These are phyloP conservation scores for Fragosphaeria purpurea DNA, from an alignment of 2,329 filamentous ascomycete species.

Conservation along the genomic window DNA sequence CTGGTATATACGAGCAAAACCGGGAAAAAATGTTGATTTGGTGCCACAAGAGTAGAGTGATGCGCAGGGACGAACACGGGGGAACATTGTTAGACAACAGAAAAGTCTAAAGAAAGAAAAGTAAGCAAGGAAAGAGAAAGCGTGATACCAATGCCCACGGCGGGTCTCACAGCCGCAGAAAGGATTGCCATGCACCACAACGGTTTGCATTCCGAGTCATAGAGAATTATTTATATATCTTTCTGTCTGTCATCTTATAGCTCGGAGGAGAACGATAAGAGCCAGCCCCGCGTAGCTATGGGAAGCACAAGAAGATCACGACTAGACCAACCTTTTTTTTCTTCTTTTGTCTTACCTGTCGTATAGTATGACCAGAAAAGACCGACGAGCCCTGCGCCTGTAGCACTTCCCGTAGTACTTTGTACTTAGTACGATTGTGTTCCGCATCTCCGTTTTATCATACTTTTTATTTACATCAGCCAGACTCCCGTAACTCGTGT, in stretches of 20 bases:
- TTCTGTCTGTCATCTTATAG: no score
- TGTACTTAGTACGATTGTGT: background rate
- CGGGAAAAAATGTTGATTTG: no score
- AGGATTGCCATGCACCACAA: no score
- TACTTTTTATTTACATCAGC: background rate
- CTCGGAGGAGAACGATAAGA: no score
- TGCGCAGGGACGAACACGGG: no score
- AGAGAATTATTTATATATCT: background rate
- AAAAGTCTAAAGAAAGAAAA: background rate
- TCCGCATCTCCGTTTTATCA: background rate
- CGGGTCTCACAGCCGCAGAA: no score
- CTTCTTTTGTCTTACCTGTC: background rate
- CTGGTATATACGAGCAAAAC: no score
- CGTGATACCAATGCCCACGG: no score
- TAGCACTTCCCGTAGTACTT: background rate
- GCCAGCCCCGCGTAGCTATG: no score
- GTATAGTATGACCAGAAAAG: background rate
- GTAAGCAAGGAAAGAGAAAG: background rate
- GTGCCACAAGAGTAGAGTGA: no score
- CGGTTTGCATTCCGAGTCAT: background rate
- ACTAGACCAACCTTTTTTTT: background rate
- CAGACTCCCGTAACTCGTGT: background rate
- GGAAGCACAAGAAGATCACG: no score
- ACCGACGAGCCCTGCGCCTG: conserved; percentile 1
- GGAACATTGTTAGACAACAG: background rate